Conservation (phyloP, 73 alveolate genomes). For the Diophrys sp. region DNA sequence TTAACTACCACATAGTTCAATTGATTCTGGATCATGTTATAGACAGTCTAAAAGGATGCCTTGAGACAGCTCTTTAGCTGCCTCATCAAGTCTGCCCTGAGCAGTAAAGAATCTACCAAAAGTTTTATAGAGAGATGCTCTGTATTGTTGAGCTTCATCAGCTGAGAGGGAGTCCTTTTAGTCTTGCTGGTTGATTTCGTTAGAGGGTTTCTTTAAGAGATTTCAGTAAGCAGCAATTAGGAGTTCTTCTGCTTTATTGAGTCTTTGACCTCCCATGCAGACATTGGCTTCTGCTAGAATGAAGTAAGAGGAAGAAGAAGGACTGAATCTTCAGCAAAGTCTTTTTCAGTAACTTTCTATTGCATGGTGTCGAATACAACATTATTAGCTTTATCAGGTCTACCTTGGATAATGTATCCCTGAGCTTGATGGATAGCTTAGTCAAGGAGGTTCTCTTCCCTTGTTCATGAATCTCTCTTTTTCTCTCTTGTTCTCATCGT, state of each 20-base stretch:
- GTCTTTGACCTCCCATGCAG: conserved; percentile 53
- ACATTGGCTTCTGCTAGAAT: conserved; percentile 77
- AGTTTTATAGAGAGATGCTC: conserved; percentile 75
- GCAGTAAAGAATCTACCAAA: conserved; percentile 73
- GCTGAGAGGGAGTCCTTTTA: conserved; percentile 43
- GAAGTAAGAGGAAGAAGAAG: conserved; percentile 76
- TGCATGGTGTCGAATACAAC: conserved; percentile 52
- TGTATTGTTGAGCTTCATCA: conserved; percentile 53
- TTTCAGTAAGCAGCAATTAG: conserved; percentile 86
- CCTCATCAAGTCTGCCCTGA: conserved; percentile 71
- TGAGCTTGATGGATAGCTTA: too few species aligned
- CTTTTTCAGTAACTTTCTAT: conserved; percentile 28
- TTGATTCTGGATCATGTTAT: conserved; percentile 77
- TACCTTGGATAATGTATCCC: conserved; percentile 35
- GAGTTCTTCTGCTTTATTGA: conserved; percentile 81
- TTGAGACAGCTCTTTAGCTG: conserved; percentile 63
- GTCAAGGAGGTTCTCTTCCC: too few species aligned
- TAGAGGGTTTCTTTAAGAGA: conserved; percentile 57
- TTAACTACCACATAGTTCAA: conserved; percentile 67
- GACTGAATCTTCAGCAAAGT: conserved; percentile 69
- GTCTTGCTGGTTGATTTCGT: conserved; percentile 58
- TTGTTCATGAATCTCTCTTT: neutral
- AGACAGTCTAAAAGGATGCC: conserved; percentile 71
- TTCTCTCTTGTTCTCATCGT: neutral
- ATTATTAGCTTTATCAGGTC: conserved; percentile 50